phyloP scores from a whole-genome alignment of 1,284 basidiomycete species.

The Wallemia hederae region DNA sequence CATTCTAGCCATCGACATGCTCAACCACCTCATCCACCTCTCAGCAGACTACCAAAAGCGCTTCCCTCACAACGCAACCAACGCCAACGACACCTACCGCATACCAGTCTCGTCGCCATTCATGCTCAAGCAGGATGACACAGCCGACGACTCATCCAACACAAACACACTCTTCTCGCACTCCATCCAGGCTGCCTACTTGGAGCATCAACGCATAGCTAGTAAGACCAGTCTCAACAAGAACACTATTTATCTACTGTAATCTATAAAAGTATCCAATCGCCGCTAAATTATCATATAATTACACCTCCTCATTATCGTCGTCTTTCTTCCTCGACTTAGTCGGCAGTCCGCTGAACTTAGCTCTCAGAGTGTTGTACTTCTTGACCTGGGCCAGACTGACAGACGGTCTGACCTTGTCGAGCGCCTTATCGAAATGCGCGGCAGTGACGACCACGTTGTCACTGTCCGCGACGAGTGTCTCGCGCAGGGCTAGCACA shows the following conservation, averaged over 20 bases:
- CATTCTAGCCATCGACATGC: neutral
- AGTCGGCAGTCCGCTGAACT: slow-evolving; percentile 38
- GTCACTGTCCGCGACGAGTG: slow-evolving; percentile 19
- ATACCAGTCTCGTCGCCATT: neutral
- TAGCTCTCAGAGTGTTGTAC: slow-evolving; percentile 47
- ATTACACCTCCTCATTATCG: no score
- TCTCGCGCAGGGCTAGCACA: slow-evolving; percentile 44
- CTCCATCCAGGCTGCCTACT: neutral
- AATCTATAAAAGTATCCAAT: no score
- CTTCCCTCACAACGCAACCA: neutral
- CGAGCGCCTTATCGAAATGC: slow-evolving; percentile 47
- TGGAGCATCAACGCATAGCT: neutral
- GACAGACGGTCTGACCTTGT: slow-evolving; percentile 67
- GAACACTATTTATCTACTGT: no score
- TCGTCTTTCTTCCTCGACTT: slow-evolving; percentile 10
- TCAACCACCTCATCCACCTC: neutral
- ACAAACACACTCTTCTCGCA: neutral
- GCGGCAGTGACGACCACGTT: slow-evolving; percentile 22
- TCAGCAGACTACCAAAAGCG: neutral
- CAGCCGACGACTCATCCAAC: no score
- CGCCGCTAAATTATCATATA: no score
- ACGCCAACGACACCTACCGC: neutral
- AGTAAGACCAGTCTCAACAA: neutral
- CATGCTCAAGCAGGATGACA: neutral
- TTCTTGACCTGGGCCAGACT: slow-evolving; percentile 43